These are phyloP conservation scores for Salix viminalis DNA, from an alignment of 345 rosid genomes.

Conservation along the genomic window DNA sequence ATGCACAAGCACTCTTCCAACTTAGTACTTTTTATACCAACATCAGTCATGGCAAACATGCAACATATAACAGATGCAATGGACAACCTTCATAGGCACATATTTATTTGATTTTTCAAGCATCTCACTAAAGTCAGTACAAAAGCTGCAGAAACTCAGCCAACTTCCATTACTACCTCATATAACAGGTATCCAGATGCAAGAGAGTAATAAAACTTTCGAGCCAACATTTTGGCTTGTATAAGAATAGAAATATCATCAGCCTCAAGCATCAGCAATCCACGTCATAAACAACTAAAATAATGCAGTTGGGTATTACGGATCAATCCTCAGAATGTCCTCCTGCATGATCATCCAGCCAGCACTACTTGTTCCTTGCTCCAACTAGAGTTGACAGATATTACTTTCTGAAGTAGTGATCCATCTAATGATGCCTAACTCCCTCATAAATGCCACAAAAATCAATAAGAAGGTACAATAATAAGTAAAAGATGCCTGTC, in stretches of 20 bases:
- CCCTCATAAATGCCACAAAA: neutral
- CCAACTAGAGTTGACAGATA: neutral
- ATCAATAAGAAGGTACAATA: neutral
- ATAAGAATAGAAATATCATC: neutral
- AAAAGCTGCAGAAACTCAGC: neutral
- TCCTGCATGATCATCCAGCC: neutral
- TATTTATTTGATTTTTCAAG: neutral
- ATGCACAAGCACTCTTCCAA: neutral
- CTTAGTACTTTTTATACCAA: neutral
- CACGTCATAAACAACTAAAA: neutral
- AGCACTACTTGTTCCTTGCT: neutral
- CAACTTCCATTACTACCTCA: neutral
- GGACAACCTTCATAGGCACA: neutral
- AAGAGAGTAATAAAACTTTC: neutral
- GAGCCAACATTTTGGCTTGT: neutral
- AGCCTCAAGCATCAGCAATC: neutral
- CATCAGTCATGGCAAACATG: neutral
- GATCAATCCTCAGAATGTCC: neutral
- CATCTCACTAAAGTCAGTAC: neutral
- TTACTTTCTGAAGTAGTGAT: neutral
- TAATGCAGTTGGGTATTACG: neutral
- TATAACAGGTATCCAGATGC: neutral
- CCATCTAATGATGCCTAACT: neutral
- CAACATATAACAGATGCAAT: neutral
- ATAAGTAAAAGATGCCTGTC: neutral